Evolutionary conservation across 2,329 filamentous ascomycete species (phyloP).

Genomic region (Pseudogymnoascus sp.): DNA sequence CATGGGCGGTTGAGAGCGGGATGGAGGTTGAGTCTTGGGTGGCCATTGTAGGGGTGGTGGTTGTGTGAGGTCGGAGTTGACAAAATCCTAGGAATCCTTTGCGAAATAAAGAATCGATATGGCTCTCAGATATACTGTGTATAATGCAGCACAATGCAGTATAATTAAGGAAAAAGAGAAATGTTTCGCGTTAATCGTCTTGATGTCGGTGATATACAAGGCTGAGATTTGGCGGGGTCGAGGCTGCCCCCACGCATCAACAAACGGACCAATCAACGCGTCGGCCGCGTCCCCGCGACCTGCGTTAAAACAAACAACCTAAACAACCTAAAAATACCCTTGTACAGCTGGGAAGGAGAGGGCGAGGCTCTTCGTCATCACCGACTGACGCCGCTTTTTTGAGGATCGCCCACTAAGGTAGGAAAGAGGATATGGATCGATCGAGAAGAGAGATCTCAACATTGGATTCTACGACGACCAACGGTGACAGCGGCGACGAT

Average conservation of each 20-base stretch:
- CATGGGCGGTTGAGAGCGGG: slow-evolving; percentile 41
- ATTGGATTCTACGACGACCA: neutral
- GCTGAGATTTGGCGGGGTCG: slow-evolving; percentile 8
- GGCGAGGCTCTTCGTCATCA: slow-evolving; percentile 8
- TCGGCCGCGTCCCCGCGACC: slow-evolving; percentile 9
- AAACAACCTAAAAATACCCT: slow-evolving; percentile 9
- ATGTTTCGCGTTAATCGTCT: neutral
- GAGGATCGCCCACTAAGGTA: neutral
- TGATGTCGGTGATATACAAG: slow-evolving; percentile 7
- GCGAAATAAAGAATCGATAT: neutral
- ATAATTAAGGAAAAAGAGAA: neutral
- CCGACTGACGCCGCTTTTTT: neutral
- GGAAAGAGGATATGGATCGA: slow-evolving; percentile 3
- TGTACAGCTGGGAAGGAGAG: neutral
- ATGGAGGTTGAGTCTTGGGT: slow-evolving; percentile 35
- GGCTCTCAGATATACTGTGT: neutral
- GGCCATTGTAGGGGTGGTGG: slow-evolving; percentile 18
- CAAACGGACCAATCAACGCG: slow-evolving; percentile 7
- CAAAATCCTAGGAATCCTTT: neutral
- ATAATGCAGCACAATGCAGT: neutral
- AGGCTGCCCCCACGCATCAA: neutral
- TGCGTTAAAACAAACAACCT: slow-evolving; percentile 7
- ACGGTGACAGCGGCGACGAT: neutral
- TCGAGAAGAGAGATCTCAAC: neutral
- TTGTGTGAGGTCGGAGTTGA: neutral